phyloP scores from a whole-genome alignment of 768 basidiomycete genomes.

The Tylopilus felleus region DNA sequence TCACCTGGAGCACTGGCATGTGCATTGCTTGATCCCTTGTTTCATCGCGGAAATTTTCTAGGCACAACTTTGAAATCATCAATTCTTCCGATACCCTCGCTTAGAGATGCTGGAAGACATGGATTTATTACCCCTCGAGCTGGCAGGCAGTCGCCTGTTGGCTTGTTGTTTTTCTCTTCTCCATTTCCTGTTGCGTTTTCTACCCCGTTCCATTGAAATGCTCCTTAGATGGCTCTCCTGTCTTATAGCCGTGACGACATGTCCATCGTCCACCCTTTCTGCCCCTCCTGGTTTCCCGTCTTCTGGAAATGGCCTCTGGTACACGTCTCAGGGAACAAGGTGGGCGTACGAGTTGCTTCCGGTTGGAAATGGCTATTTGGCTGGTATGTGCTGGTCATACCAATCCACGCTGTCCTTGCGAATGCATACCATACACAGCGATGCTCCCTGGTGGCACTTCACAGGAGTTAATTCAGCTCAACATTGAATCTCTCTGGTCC shows the following conservation, averaged over 20 bases:
- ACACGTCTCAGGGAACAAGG: slow-evolving; percentile 44
- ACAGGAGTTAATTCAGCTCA: slow-evolving; percentile 62
- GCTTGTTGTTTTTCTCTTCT: slow-evolving; percentile 8
- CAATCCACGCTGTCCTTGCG: neutral
- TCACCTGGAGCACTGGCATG: slow-evolving; percentile 1
- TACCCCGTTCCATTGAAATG: slow-evolving; percentile 18
- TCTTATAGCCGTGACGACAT: slow-evolving; percentile 19
- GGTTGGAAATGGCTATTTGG: slow-evolving; percentile 71
- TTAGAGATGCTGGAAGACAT: slow-evolving; percentile 8
- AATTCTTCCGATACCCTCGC: neutral
- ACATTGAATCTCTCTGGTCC: slow-evolving; percentile 75
- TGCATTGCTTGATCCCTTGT: neutral
- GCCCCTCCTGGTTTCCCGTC: slow-evolving; percentile 52
- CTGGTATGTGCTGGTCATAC: slow-evolving; percentile 37
- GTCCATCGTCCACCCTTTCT: slow-evolving; percentile 15
- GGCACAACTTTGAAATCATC: neutral
- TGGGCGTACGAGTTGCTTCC: slow-evolving; percentile 67
- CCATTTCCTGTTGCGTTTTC: slow-evolving; percentile 11
- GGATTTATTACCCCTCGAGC: slow-evolving; percentile 18
- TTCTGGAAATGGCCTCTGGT: slow-evolving; percentile 79
- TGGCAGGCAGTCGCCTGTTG: slow-evolving; percentile 19
- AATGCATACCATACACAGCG: slow-evolving; percentile 35
- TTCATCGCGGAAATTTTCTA: neutral
- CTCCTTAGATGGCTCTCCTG: slow-evolving; percentile 21
- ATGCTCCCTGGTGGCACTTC: slow-evolving; percentile 61